Percentiles rank a stretch among this genome's conserved stretches.
Evolutionary conservation across 306 rosid genomes (phyloP).

Genomic region (Pyrus bretschneideri): DNA sequence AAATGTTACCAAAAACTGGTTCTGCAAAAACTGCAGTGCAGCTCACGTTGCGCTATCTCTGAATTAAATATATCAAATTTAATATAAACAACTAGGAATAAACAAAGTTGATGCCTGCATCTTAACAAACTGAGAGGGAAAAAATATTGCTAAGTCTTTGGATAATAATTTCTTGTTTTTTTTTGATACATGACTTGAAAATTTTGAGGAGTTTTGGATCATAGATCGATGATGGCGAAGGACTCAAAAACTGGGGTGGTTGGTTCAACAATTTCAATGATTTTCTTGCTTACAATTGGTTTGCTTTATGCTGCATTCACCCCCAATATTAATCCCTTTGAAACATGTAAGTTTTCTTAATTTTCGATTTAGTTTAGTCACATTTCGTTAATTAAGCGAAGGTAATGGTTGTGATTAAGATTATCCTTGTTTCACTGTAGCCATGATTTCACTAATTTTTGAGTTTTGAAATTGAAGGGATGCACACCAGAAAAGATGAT

Average conservation of each 20-base stretch:
- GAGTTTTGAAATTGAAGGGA: slow-evolving; percentile 14
- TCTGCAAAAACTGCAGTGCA: background rate
- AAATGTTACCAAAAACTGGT: background rate
- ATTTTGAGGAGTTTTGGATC: background rate
- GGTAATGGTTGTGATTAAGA: background rate
- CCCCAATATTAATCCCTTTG: background rate
- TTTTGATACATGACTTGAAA: background rate
- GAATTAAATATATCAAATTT: no score
- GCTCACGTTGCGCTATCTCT: background rate
- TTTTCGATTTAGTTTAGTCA: background rate
- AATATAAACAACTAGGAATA: no score
- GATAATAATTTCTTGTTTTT: background rate
- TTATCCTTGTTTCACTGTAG: background rate
- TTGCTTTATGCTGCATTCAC: slow-evolving; percentile 10
- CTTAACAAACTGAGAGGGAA: background rate
- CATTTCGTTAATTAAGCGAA: background rate
- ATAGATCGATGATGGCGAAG: slow-evolving; percentile 20
- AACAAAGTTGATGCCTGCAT: background rate
- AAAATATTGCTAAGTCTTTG: background rate
- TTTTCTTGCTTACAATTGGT: slow-evolving; percentile 1
- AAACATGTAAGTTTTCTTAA: background rate
- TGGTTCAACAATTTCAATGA: slow-evolving; percentile 12
- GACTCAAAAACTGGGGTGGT: background rate
- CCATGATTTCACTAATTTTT: background rate
- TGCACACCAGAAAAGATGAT: background rate